Conservation (phyloP, 495 filamentous ascomycete genomes). For the Tirmania nivea region DNA sequence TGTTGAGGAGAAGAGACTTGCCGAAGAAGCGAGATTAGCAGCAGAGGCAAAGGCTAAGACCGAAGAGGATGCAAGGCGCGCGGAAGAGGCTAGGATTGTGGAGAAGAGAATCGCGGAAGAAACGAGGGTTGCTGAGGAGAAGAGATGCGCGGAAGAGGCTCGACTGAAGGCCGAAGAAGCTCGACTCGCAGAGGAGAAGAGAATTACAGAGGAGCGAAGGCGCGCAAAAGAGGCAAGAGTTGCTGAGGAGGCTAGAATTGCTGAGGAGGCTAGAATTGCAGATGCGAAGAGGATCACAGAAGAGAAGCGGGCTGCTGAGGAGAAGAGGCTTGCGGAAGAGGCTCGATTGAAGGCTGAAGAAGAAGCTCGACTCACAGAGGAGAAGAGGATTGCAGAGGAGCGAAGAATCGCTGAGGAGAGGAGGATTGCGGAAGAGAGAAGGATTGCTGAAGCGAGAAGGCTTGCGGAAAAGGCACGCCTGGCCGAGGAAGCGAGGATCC, state of each 20-base stretch:
- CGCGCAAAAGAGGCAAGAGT: neutral
- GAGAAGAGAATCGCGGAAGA: neutral
- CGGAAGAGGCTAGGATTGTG: no score
- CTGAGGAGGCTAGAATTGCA: neutral
- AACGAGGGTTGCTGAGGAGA: neutral
- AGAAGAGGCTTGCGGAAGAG: neutral
- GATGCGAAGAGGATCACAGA: neutral
- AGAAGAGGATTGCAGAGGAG: neutral
- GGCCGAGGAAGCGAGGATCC: neutral
- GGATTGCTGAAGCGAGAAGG: neutral
- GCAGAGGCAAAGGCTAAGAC: neutral
- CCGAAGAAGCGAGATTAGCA: neutral
- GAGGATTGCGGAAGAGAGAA: neutral
- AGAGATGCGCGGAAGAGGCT: constrained; percentile 1
- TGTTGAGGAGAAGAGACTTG: neutral
- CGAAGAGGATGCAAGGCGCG: neutral
- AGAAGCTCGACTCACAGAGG: neutral
- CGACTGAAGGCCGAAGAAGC: neutral
- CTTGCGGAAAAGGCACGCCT: neutral
- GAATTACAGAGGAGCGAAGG: neutral
- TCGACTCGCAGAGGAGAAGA: no score
- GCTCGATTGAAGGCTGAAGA: neutral
- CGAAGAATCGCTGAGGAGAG: neutral
- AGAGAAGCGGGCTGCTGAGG: neutral
- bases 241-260: neutral